Evolutionary conservation across 1,284 basidiomycete species (phyloP).

Genomic region (Ustanciosporium gigantosporum): DNA sequence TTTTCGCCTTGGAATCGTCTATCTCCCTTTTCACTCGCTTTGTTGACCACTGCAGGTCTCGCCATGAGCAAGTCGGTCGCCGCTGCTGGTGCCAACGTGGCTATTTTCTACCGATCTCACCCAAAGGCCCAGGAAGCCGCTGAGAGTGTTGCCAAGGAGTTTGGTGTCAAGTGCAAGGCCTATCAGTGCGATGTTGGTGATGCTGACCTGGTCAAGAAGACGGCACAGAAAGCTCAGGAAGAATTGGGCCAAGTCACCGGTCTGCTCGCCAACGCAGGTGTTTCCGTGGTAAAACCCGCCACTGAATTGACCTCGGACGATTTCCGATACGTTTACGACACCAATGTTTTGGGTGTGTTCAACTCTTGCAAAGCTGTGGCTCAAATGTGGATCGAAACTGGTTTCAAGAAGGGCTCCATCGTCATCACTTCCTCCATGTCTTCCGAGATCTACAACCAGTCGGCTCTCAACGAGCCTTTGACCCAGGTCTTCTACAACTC

Average conservation of each 20-base stretch:
- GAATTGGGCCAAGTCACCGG: constrained; percentile 57
- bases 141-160: constrained; percentile 56
- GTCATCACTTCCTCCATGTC: constrained; percentile 60
- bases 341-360: constrained; percentile 61
- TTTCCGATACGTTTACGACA: constrained; percentile 60
- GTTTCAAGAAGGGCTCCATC: constrained; percentile 59
- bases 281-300: constrained; percentile 59
- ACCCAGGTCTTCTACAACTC: constrained; percentile 61
- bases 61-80: constrained; percentile 58
- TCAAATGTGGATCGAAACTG: constrained; percentile 59
- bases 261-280: constrained; percentile 58
- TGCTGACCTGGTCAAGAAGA: constrained; percentile 53
- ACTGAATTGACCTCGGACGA: constrained; percentile 59
- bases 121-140: constrained; percentile 58
- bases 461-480: constrained; percentile 53
- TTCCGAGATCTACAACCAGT: constrained; percentile 61
- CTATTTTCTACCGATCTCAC: constrained; percentile 59
- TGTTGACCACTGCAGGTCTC: constrained; percentile 53
- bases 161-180: constrained; percentile 56
- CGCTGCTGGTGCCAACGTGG: constrained; percentile 58
- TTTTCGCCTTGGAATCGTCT: too few species aligned
- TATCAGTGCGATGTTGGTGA: constrained; percentile 61
- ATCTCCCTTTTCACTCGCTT: too few species aligned
- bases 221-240: constrained; percentile 49
- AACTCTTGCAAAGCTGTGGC: constrained; percentile 58